phyloP scores from a whole-genome alignment of 129 eudicot genomes.

The Scalesia atractyloides region DNA sequence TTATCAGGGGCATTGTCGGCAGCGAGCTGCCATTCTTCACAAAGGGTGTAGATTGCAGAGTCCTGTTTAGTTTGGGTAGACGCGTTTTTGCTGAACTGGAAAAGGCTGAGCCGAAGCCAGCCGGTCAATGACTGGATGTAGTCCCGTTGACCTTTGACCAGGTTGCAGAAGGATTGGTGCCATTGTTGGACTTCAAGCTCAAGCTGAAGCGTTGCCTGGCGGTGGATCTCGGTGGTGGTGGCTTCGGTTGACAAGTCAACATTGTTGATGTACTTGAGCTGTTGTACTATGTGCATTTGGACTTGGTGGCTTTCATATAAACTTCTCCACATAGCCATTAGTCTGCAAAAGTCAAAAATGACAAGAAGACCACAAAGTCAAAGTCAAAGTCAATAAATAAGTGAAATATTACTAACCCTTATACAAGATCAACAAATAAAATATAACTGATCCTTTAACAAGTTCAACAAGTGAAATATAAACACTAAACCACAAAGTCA shows the following conservation, averaged over 20 bases:
- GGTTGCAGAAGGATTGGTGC: conserved; percentile 82
- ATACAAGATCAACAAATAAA: neutral
- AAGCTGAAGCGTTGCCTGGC: conserved; percentile 85
- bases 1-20: conserved; percentile 81
- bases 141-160: conserved; percentile 78
- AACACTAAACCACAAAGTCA: neutral
- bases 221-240: conserved; percentile 84
- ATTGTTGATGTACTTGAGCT: conserved; percentile 76
- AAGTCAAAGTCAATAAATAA: too few relatives aligned
- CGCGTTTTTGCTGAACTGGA: conserved; percentile 62
- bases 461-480: neutral
- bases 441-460: neutral
- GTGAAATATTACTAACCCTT: too few relatives aligned
- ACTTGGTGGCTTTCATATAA: conserved; percentile 95
- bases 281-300: conserved; percentile 88
- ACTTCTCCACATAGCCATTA: conserved; percentile 93
- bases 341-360: conserved; percentile 46
- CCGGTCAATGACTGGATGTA: conserved; percentile 82
- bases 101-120: conserved; percentile 98
- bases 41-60: conserved; percentile 76
- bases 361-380: neutral
- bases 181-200: conserved; percentile 92
- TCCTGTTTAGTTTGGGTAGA: conserved; percentile 54
- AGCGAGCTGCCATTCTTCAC: conserved; percentile 91
- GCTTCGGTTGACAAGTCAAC: conserved; percentile 57